Base-by-base conservation (phyloP, 2,329 filamentous ascomycete species). In the Colletotrichum siamense region DNA sequence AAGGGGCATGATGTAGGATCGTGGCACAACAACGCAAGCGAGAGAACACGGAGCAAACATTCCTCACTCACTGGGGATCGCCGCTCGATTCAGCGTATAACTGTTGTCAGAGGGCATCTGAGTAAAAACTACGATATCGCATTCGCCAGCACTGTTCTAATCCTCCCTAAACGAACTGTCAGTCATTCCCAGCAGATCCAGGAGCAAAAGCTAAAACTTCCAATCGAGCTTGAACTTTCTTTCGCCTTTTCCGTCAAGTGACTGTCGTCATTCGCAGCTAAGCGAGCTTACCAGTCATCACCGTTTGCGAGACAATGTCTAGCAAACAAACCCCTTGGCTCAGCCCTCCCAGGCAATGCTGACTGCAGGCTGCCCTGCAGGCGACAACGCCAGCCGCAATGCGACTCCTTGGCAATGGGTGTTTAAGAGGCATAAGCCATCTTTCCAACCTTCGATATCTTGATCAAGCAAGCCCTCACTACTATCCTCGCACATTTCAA, bases 401-500 rank as follows among this genome's bases (percentile, higher is more conserved):
- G 44, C 44, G 10, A 52, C n/a, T 13, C 18, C n/a, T 22, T 52
- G n/a, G 44, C 44, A 1, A 52, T 2, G 10, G 2, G 10, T 7
- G n/a, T 22, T 52, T 6, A 52, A 52, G 44, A 22, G n/a, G 2
- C 44, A 52, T 13, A 1, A 7, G 44, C n/a, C 44, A 52, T 22
- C 44, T 18, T n/a, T 52, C 9, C n/a, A 0, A 52, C 1, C 18
- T 12, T 22, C 1, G 10, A 13, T 52, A 2, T 49, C 44, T 0
- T 22, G 18, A 1, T 22, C 1, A 12, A 52, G n/a, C 18, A 52
- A 52, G 44, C 16, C 4, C 44, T 22, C n/a, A 22, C 4, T 18
- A 22, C 4, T 18, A 0, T 8, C 12, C n/a, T 49, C 44, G n/a
- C 44, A 2, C n/a, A 1, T 49, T 3, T 8, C 2, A 4, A 22